Conservation (phyloP, 164 flowering plant genomes). For the Sextonia rubra region DNA sequence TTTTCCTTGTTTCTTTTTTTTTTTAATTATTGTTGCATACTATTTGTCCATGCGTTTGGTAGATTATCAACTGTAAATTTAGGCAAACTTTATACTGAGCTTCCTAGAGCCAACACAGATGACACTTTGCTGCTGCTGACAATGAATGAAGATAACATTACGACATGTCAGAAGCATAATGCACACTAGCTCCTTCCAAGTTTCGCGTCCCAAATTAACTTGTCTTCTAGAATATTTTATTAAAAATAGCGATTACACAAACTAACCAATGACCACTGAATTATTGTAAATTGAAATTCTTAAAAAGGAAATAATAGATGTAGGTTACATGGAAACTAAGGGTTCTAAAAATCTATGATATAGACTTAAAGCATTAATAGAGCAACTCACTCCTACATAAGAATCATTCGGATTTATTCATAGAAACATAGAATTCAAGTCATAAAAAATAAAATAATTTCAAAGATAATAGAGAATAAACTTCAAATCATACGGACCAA, state of each 20-base stretch:
- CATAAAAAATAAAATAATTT: neutral
- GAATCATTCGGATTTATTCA: neutral
- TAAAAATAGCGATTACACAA: neutral
- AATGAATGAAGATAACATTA: too few species aligned
- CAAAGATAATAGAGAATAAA: neutral
- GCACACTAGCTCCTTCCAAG: too few species aligned
- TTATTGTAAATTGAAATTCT: neutral
- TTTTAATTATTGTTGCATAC: too few species aligned
- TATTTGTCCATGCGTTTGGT: too few species aligned
- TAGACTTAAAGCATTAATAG: neutral
- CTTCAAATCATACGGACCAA: neutral
- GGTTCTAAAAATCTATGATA: neutral
- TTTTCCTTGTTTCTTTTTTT: too few species aligned
- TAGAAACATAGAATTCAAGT: neutral
- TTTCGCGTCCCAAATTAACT: too few species aligned
- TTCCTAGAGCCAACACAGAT: too few species aligned
- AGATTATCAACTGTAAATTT: too few species aligned
- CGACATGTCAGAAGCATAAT: too few species aligned
- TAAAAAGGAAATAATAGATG: neutral
- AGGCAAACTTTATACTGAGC: too few species aligned
- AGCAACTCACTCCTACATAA: neutral
- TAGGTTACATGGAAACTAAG: neutral
- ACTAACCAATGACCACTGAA: neutral
- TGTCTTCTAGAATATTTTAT: neutral
- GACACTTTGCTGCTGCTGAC: too few species aligned